Evolutionary conservation across 148 eudicot genomes (phyloP), one percentile per base, ranked within the genome.

Genomic region (Nyssa sinensis): DNA sequence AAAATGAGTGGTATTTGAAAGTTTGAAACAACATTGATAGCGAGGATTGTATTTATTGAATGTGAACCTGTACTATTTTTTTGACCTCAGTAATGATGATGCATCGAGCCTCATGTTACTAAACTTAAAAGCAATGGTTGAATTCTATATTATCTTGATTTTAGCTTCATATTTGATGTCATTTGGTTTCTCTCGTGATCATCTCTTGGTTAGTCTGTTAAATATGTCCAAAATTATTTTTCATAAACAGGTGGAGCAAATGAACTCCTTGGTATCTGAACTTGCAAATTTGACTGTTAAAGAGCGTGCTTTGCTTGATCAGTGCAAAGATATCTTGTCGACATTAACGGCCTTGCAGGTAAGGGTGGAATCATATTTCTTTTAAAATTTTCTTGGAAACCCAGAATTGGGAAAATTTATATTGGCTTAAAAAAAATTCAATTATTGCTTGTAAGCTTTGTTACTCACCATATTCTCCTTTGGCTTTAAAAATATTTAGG

Each of bases 271-370:
- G 75, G 77, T 81, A 35, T 81, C 76, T 53, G 94, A 93, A 75
- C 86, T 91, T 72, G 84, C 87, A 27, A 77, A 66, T 47, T 8
- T 86, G 65, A 79, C 85, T 23, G 67, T 78, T 16, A 80, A 73
- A 34, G 98, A 93, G 73, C 85, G 76, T 57, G 71, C 69, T 75
- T 77, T 87, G 62, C 88, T 93, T 27, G 81, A 79, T 55, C 78
- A 89, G 69, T 89, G 91, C 87, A 89, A 79, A 75, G 90, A 88
- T 71, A 75, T 84, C 62, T 73, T 93, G 57, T 86, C 92, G 75
- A 72, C 75, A 70, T 67, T 89, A 75, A 82, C 87, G 51, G 85
- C 84, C 60, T 31, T 84, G 83, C 92, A 94, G 98, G 98, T 92
- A 81, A 72, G 35, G 0, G 5, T 68, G 25, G n/a, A n/a, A n/a